Conservation (phyloP, 257 asterid genomes). For the Thymus mandschuricus region DNA sequence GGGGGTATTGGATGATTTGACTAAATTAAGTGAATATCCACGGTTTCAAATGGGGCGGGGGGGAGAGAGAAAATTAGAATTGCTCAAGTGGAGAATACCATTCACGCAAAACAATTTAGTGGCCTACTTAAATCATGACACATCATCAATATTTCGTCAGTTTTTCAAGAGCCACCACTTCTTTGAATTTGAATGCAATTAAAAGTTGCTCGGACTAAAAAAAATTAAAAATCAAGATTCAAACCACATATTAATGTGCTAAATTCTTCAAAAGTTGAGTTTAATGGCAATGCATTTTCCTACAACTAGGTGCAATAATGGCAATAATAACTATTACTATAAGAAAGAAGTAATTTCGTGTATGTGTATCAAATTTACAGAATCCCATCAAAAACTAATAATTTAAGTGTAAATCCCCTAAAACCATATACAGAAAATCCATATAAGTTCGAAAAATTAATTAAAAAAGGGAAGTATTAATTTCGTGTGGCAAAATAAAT, state of each 20-base stretch:
- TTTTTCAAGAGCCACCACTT: conserved; percentile 8
- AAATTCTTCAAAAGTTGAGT: background rate
- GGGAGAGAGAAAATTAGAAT: background rate
- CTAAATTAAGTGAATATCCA: too few species aligned
- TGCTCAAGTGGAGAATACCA: background rate
- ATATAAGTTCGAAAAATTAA: background rate
- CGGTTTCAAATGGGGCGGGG: too few species aligned
- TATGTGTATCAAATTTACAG: background rate
- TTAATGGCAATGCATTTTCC: background rate
- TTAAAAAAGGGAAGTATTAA: background rate
- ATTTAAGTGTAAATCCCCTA: background rate
- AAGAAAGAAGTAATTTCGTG: too few species aligned
- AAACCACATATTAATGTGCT: conserved; percentile 3
- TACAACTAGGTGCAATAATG: background rate
- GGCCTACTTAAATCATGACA: conserved; percentile 30
- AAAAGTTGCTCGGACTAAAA: conserved; percentile 15
- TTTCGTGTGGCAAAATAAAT: background rate
- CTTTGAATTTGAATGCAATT: conserved; percentile 10
- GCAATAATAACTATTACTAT: background rate
- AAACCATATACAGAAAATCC: conserved; percentile 1
- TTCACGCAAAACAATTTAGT: conserved; percentile 12
- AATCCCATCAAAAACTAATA: background rate
- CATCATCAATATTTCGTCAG: conserved; percentile 24
- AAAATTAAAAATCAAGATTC: background rate
- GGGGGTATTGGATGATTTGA: too few species aligned